Evolutionary conservation across 495 filamentous ascomycete genomes (phyloP), one percentile per base, ranked within the genome.

Genomic region (Astrothelium subdiscretum): DNA sequence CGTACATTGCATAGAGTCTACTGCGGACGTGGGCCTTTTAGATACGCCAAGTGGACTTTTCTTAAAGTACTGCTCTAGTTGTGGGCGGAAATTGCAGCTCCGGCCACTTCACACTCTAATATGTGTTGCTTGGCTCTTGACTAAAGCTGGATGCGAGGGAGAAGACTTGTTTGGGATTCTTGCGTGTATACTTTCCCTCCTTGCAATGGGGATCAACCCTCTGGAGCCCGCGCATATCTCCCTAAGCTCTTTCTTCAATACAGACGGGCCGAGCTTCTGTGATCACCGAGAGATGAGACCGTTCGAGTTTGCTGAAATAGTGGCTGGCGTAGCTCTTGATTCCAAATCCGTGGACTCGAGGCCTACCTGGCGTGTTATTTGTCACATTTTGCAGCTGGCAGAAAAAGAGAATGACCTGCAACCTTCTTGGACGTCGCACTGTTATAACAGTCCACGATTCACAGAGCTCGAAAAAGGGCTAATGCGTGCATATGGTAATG

Each of bases 81-180:
- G 73, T 61, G 73, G 73, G 15, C 31, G 62, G 4, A 68, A 75
- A 32, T 54, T 76, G 20, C 66, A 75, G 43, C 63, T 73, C 27
- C 60, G 67, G 11, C 75, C 76, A 6, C 66, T 79, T 24, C 76
- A 78, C 57, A 64, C 66, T 11, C 57, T 77, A n/a, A 58, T 78
- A 8, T 35, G 75, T 22, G 67, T 71, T 11, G 70, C 73, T 31
- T 70, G 73, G 32, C 61, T 71, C 57, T 67, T 79, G 32, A 72
- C 70, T 13, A 59, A 66, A 29, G 42, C 58, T 5, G 75, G 74
- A 12, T 68, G 69, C 61, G 63, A 73, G 20, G 68, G 67, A 5
- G 76, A 76, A 60, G 74, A 66, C 26, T 62, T 75, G n/a, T 79
- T 78, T 61, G 76, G 76, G 1, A 68, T 73, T 31, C 32, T 79